Conservation (phyloP, 371 early-diverging fungal genomes). For the Actinomucor elegans region DNA sequence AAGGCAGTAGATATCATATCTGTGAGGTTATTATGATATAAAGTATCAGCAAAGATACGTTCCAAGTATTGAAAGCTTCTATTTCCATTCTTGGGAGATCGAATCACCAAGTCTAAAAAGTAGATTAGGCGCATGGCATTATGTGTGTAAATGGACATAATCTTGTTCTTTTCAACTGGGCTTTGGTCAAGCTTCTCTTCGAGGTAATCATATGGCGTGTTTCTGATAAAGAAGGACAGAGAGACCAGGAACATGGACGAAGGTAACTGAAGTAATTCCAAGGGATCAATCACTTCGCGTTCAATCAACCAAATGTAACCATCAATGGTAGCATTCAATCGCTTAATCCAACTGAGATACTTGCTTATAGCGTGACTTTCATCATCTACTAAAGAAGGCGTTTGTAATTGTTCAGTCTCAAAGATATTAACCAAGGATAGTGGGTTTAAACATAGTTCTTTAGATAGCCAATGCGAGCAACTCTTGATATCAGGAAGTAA, state of each 20-base stretch:
- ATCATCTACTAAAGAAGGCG: not conserved
- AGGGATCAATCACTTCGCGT: conserved; percentile 15
- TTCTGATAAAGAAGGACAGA: conserved; percentile 11
- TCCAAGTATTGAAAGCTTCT: conserved; percentile 4
- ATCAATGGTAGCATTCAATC: conserved; percentile 29
- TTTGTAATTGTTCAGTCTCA: conserved; percentile 18
- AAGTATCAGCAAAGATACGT: not conserved
- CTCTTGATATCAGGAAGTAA: conserved; percentile 18
- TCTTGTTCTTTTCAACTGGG: conserved; percentile 11
- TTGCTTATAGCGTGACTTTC: not conserved
- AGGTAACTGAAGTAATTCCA: not conserved
- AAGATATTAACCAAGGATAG: conserved; percentile 13
- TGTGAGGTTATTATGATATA: conserved; percentile 7
- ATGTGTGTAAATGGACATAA: conserved; percentile 21
- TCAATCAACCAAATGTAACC: conserved; percentile 47
- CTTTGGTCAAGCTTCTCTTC: conserved; percentile 2
- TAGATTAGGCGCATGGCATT: conserved; percentile 15
- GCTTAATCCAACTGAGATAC: conserved; percentile 26
- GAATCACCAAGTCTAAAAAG: conserved; percentile 19
- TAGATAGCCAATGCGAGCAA: conserved; percentile 25
- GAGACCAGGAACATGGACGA: conserved; percentile 16
- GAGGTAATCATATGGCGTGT: conserved; percentile 5
- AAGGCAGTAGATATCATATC: conserved; percentile 18
- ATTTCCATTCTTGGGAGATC: not conserved
- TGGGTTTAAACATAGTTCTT: conserved; percentile 2